A percentile compares a stretch with the other conserved stretches of the same genome.
phyloP scores from a whole-genome alignment of 1,284 basidiomycete species.

The Singerocomus inundabilis region DNA sequence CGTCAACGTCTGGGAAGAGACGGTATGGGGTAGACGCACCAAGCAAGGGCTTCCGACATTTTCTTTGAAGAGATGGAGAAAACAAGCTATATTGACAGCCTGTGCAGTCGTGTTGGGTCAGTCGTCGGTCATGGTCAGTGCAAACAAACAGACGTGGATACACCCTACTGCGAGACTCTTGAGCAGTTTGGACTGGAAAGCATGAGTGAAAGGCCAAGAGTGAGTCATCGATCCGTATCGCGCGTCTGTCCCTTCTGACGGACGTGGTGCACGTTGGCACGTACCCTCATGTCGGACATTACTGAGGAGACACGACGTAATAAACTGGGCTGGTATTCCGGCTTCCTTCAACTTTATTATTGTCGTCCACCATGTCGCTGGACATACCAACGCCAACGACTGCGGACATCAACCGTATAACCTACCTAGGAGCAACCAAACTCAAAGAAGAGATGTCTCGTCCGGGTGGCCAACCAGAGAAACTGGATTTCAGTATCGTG shows the following conservation, averaged over 20 bases:
- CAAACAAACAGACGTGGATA: slow-evolving; percentile 28
- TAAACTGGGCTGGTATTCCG: neutral
- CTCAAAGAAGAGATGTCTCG: slow-evolving; percentile 29
- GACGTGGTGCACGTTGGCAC: too few species aligned
- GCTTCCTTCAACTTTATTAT: neutral
- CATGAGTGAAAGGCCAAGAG: slow-evolving; percentile 14
- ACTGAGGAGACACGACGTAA: too few species aligned
- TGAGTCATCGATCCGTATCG: slow-evolving; percentile 15
- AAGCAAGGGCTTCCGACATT: slow-evolving; percentile 55
- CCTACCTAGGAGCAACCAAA: slow-evolving; percentile 30
- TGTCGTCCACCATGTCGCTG: slow-evolving; percentile 19
- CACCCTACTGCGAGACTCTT: slow-evolving; percentile 27
- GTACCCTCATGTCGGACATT: too few species aligned
- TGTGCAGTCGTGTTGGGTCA: slow-evolving; percentile 24
- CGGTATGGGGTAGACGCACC: slow-evolving; percentile 36
- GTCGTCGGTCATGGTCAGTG: neutral
- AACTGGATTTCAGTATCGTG: slow-evolving; percentile 29
- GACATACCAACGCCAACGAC: slow-evolving; percentile 24
- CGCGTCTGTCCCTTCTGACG: neutral
- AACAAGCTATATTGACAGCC: slow-evolving; percentile 52
- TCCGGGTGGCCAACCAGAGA: slow-evolving; percentile 29
- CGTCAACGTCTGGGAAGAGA: neutral
- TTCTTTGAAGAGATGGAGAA: slow-evolving; percentile 56
- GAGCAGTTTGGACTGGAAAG: slow-evolving; percentile 11
- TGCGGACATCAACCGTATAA: slow-evolving; percentile 28